A percentile compares a stretch with the other conserved stretches of the same genome.
These are phyloP conservation scores for Hypoxylon sp. DNA, from an alignment of 2,329 filamentous ascomycete species.

Conservation along the genomic window DNA sequence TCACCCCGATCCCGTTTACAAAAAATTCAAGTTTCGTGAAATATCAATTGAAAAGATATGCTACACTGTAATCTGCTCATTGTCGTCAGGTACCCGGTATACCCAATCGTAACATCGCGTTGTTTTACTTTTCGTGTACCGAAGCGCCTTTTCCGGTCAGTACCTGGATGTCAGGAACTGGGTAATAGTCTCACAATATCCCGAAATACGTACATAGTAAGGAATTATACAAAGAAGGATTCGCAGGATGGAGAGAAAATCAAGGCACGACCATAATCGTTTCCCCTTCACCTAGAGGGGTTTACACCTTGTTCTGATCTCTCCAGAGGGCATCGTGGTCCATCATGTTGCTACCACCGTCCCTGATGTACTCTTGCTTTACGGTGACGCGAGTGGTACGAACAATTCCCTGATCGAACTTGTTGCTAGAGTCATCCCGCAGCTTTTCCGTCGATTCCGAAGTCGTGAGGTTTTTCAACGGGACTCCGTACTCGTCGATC, in stretches of 20 bases:
- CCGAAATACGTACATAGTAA: slow-evolving; percentile 19
- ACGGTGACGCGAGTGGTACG: slow-evolving; percentile 35
- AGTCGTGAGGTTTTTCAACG: slow-evolving; percentile 31
- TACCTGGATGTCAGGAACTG: no score
- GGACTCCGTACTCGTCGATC: slow-evolving; percentile 34
- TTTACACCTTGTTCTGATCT: slow-evolving; percentile 9
- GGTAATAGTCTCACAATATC: no score
- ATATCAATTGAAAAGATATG: background rate
- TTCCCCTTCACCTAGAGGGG: background rate
- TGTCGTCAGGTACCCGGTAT: background rate
- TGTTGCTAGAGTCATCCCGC: slow-evolving; percentile 11
- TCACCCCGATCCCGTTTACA: no score
- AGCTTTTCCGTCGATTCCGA: slow-evolving; percentile 39
- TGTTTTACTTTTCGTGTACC: background rate
- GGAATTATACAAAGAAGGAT: slow-evolving; percentile 1
- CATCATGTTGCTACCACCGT: slow-evolving; percentile 3
- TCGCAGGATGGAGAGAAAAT: background rate
- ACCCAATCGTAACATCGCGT: no score
- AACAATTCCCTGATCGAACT: slow-evolving; percentile 32
- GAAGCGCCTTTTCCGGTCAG: background rate
- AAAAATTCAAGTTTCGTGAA: no score
- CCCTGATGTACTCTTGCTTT: slow-evolving; percentile 23
- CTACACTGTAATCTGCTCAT: background rate
- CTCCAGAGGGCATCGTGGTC: slow-evolving; percentile 20
- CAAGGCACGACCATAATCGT: background rate